Percentiles rank a stretch among this genome's conserved stretches.
These are phyloP conservation scores for Exidia glandulosa DNA, from an alignment of 768 basidiomycete species.

Conservation along the genomic window DNA sequence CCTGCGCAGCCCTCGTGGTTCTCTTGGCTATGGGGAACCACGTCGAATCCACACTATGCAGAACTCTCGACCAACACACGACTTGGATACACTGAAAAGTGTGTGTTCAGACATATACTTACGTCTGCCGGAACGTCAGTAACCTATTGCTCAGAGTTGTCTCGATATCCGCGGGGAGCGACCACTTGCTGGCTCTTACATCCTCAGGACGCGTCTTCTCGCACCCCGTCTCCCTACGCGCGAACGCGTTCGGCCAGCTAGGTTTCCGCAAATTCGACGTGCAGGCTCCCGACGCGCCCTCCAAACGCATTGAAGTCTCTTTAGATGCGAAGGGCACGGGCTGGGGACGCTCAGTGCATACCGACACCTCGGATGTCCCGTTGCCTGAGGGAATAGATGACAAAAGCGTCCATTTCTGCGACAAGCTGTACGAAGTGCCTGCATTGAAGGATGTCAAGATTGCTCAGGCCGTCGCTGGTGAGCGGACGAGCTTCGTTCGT, in stretches of 20 bases:
- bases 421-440: conserved; percentile 66
- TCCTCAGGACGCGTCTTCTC: conserved; percentile 60
- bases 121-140: not conserved
- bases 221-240: conserved; percentile 60
- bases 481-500: conserved; percentile 59
- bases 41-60: conserved; percentile 12
- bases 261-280: conserved; percentile 61
- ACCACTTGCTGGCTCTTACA: conserved; percentile 35
- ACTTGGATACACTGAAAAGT: conserved; percentile 62
- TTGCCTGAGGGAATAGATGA: conserved; percentile 26
- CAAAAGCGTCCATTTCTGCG: conserved; percentile 49
- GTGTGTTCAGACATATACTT: conserved; percentile 1
- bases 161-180: conserved; percentile 60
- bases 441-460: conserved; percentile 52
- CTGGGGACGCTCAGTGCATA: conserved; percentile 5
- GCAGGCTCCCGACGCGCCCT: conserved; percentile 8
- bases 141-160: conserved; percentile 38
- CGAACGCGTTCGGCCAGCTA: conserved; percentile 76
- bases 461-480: conserved; percentile 62
- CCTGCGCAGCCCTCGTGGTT: conserved; percentile 21
- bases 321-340: conserved; percentile 43
- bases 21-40: conserved; percentile 16
- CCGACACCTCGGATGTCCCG: conserved; percentile 15
- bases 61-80: conserved; percentile 49
- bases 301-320: conserved; percentile 32